These are phyloP conservation scores for Malus hybrid DNA, from an alignment of 331 rosid genomes.

Conservation along the genomic window DNA sequence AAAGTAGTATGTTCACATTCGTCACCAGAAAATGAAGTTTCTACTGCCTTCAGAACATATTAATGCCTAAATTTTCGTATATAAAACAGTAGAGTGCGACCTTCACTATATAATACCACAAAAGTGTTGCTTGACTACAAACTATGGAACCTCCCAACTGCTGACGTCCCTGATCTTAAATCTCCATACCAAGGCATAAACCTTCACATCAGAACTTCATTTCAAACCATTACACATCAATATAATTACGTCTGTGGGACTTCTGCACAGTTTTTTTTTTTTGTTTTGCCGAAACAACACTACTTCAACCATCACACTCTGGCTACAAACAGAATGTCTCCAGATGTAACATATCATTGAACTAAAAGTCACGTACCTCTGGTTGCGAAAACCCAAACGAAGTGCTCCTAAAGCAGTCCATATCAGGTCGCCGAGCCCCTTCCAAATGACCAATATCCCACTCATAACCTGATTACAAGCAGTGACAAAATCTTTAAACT, in stretches of 20 bases:
- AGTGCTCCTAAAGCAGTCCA: conserved; percentile 93
- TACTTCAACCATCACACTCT: not conserved
- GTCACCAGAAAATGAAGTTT: conserved; percentile 11
- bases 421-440: conserved; percentile 71
- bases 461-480: conserved; percentile 70
- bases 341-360: not conserved
- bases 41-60: not conserved
- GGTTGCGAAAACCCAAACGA: conserved; percentile 65
- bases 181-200: not conserved
- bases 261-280: not conserved
- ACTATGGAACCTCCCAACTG: not conserved
- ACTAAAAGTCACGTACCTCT: conserved; percentile 37
- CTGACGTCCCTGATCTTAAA: not conserved
- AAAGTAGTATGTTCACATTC: conserved; percentile 5
- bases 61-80: not conserved
- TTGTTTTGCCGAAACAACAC: not conserved
- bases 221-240: not conserved
- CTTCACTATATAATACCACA: not conserved
- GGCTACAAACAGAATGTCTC: too few species aligned
- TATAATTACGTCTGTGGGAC: not conserved
- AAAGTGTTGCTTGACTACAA: not conserved
- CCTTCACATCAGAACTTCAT: not conserved
- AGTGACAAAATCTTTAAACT: conserved; percentile 19
- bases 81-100: not conserved
- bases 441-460: conserved; percentile 92